Base-by-base conservation (phyloP, 169 alveolate genomes). In the Eimeria brunetti region DNA sequence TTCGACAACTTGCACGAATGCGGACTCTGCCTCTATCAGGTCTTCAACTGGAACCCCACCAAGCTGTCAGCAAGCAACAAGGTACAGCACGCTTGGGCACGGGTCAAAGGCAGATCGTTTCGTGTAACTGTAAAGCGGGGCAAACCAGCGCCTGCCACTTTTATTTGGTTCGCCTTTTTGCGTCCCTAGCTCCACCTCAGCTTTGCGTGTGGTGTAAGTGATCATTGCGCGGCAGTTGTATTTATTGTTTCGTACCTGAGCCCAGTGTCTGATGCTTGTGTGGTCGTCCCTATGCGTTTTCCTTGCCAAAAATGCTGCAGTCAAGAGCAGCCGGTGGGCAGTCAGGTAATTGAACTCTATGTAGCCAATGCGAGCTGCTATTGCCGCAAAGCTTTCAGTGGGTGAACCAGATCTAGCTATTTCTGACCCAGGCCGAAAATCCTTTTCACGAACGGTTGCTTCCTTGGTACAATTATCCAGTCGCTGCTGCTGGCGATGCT, bases 221-320 rank as follows among this genome's bases (percentile, higher is more conserved):
- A 1, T 38, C 56, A 1, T 38, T 16, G 9, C 56, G 78, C 49
- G 49, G 78, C 22, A 67, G 8, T 12, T 67, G 20, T 60, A 24
- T 67, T 4, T 67, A 64, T n/a, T n/a, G 30, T 5, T 36, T 44
- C 94, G 49, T 92, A 92, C 96, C 96, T 92, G 89, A 27, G 96
- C 96, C 96, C 96, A 92, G 62, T 92, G 96, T 64, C 84, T 83
- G 76, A 92, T 73, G 88, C 78, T 64, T 69, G 89, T 81, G 38
- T 81, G 91, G 49, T 88, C 86, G 36, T 92, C 96, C 38, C 81
- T 64, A 14, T 92, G 96, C 9, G 64, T 67, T 71, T 92, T 92
- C 62, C 88, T 81, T 60, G 96, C 96, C 46, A 92, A 46, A 41
- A 92, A 89, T 38, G 91, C 75, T 16, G 96, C 85, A 20, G 96